Conservation (phyloP, 2,329 filamentous ascomycete species). For the Colletotrichum plurivorum region DNA sequence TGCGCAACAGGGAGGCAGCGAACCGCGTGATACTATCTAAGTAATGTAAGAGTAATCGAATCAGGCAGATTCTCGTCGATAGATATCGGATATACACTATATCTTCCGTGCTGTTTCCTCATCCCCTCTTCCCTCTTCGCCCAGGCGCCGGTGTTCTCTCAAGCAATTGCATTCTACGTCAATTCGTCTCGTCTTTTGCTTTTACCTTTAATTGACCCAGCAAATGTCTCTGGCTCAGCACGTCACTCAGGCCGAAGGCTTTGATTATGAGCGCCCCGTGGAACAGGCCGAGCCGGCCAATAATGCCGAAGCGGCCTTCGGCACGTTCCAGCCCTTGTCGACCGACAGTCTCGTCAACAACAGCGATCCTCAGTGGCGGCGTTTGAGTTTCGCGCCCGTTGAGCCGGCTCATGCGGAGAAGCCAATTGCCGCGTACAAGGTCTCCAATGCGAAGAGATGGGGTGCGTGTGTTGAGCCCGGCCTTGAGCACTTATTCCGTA, state of each 20-base stretch:
- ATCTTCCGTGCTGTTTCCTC: background rate
- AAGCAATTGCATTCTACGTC: too few relatives aligned
- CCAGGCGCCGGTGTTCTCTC: too few relatives aligned
- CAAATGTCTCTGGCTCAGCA: slow-evolving; percentile 60
- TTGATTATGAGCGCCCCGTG: slow-evolving; percentile 53
- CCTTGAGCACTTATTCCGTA: too few relatives aligned
- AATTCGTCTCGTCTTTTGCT: background rate
- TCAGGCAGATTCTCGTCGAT: background rate
- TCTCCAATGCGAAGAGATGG: slow-evolving; percentile 46
- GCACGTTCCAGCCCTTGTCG: slow-evolving; percentile 42
- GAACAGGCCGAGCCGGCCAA: slow-evolving; percentile 43
- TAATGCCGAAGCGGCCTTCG: slow-evolving; percentile 45
- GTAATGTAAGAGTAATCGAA: slow-evolving; percentile 5
- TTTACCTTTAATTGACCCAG: background rate
- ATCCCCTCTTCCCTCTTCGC: background rate
- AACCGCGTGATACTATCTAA: background rate
- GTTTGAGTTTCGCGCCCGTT: slow-evolving; percentile 47
- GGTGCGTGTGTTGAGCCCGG: slow-evolving; percentile 39
- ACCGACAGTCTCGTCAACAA: slow-evolving; percentile 21
- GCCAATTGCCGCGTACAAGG: slow-evolving; percentile 49
- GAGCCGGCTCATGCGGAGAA: slow-evolving; percentile 46
- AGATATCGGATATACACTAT: background rate
- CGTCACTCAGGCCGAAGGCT: slow-evolving; percentile 57
- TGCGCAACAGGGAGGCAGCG: background rate
- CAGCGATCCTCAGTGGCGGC: slow-evolving; percentile 42